A percentile compares a stretch with the other conserved stretches of the same genome.
These are phyloP conservation scores for Nakaseomyces kungkrabaensis DNA, from an alignment of 1,139 yeast species.

Conservation along the genomic window DNA sequence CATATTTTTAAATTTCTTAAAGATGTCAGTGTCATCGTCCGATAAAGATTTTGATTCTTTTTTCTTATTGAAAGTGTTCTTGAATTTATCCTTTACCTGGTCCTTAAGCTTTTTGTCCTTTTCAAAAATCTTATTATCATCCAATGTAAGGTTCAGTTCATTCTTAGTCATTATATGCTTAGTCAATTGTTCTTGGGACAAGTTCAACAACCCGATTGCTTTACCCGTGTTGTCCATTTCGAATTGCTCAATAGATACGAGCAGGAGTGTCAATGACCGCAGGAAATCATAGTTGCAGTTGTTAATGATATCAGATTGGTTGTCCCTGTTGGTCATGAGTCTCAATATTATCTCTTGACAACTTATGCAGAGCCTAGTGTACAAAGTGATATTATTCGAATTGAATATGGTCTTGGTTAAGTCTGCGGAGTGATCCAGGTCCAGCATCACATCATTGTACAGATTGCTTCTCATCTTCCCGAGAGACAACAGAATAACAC, in stretches of 20 bases:
- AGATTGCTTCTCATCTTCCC: constrained; percentile 21
- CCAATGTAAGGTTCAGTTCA: background rate
- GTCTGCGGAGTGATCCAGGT: constrained; percentile 14
- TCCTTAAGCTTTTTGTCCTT: too few relatives aligned
- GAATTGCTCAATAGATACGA: constrained; percentile 24
- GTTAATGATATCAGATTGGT: background rate
- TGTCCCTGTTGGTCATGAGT: background rate
- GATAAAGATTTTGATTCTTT: background rate
- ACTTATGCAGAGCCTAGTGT: constrained; percentile 22
- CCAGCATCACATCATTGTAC: constrained; percentile 19
- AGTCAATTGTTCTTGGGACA: constrained; percentile 11
- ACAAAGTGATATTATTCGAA: background rate
- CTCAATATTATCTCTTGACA: constrained; percentile 14
- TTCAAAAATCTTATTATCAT: too few relatives aligned
- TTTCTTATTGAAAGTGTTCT: constrained; percentile 4
- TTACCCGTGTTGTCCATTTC: constrained; percentile 18
- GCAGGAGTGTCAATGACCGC: constrained; percentile 16
- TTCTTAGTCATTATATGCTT: constrained; percentile 1
- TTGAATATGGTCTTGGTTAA: background rate
- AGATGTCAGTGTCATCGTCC: background rate
- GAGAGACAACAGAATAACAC: constrained; percentile 21
- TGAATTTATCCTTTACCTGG: background rate
- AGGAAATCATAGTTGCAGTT: constrained; percentile 9
- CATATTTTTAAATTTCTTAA: background rate
- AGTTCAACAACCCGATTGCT: constrained; percentile 24